Evolutionary conservation across 495 filamentous ascomycete genomes (phyloP), one percentile per base, ranked within the genome.

Genomic region (Aspergillus cristatus): DNA sequence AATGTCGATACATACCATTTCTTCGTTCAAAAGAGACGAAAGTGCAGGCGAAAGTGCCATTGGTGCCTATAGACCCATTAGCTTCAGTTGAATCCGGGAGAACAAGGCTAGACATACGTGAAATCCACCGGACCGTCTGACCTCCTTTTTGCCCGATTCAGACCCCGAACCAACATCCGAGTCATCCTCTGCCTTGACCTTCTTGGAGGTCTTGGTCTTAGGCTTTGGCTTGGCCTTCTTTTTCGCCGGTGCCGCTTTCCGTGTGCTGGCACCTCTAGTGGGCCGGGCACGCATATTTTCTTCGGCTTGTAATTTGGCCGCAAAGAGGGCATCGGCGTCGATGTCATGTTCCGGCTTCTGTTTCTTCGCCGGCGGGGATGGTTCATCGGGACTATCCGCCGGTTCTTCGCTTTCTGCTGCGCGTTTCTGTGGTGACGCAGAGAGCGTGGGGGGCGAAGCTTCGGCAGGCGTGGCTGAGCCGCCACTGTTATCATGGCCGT

Each of bases 231-330:
- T 53, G 12, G 36, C 86, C 56, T 81, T 82, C 67, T 82, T 86
- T 53, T 74, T 76, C 16, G 60, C 58, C 0, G 75, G 63, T 46
- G 71, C 69, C 37, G 68, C 62, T 52, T 74, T 77, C 35, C 76
- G 75, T 5, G 64, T 62, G 11, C 59, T 65, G 28, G 66, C 70
- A 3, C 79, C 84, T 24, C 89, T 69, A 1, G 87, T 94, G 13
- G 80, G 68, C 14, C 89, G 72, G 14, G 73, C 78, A 20, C 76
- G 68, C 40, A 75, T 66, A 56, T 96, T 94, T 68, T 91, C 86
- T 60, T 94, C 82, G 2, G 87, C 91, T 61, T 98, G 91, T 18
- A 98, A 70, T 55, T 81, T 78, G 2, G 86, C 87, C 2, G 91
- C 91, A 39, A 88, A 72, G 7, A 78, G 70, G 11, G 88, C 89